Percentiles rank a stretch among this genome's conserved stretches.
Evolutionary conservation across 73 alveolate genomes (phyloP).

Genomic region (Paramecium sonneborni): DNA sequence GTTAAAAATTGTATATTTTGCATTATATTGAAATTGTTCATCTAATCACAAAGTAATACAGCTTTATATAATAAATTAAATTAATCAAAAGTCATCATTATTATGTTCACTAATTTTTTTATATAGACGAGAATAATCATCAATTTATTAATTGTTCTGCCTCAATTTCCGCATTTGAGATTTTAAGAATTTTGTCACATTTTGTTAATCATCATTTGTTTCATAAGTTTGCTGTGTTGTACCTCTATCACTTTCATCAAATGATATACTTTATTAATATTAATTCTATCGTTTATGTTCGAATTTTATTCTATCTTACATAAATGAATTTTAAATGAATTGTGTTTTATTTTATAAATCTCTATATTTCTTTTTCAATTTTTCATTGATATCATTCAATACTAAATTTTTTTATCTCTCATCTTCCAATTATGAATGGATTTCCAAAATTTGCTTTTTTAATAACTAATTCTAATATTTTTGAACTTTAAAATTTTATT

Average conservation of each 20-base stretch:
- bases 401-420: not conserved
- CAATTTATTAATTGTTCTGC: conserved; percentile 44
- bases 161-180: conserved; percentile 6
- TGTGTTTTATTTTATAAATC: conserved; percentile 3
- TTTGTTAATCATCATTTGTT: not conserved
- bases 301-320: not conserved
- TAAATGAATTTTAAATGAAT: not conserved
- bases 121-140: conserved; percentile 42
- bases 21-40: not conserved
- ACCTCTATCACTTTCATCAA: not conserved
- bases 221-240: not conserved
- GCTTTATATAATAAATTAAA: not conserved
- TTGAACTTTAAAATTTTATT: not conserved
- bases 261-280: not conserved
- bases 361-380: not conserved
- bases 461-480: not conserved
- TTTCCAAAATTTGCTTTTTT: not conserved
- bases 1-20: too few species aligned
- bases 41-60: not conserved
- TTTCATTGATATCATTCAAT: not conserved
- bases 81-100: conserved; percentile 42
- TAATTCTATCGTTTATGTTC: not conserved
- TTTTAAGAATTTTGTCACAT: conserved; percentile 28
- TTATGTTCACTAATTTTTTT: conserved; percentile 36
- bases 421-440: not conserved